Base-by-base conservation (phyloP, 1,284 basidiomycete genomes). In the Blastosporella zonata region DNA sequence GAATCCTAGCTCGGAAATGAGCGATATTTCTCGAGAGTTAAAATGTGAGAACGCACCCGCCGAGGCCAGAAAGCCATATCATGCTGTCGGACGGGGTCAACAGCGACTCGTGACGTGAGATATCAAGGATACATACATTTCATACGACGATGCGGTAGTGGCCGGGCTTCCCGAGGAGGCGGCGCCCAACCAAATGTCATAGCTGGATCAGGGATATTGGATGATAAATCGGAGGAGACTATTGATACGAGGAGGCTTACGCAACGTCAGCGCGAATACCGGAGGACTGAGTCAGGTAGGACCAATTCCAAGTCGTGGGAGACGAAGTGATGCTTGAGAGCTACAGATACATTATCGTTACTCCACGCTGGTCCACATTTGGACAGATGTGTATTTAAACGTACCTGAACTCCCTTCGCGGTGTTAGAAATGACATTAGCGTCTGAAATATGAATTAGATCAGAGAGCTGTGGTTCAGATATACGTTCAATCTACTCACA, bases 51-150 rank as follows among this genome's bases (percentile, higher is more conserved):
- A 15, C 56, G 43, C 59, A 81, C 79, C 75, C 76, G 61, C 79
- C 79, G n/a, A 70, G 67, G 33, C 77, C 73, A 43, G 79, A 80
- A 15, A 81, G 71, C 80, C 79, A 81, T 50, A 81, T 79, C 79
- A 81, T 82, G 52, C 78, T 79, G 51, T 42, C 2, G 17, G n/a
- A 8, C 2, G 21, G n/a, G 10, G 20, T 22, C 17, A 21, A 22
- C 20, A 22, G 20, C 4, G 8, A 37, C 6, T 17, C 12, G 15
- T 42, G 8, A 27, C 20, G 29, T 18, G 12, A 9, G 20, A 6
- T n/a, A 44, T 1, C 13, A 6, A 17, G 18, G 2, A 12, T 3
- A 47, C 74, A 34, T 60, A 79, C 78, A 81, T 79, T 58, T 81
- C 79, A 55, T 70, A 81, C 0, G 73, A 74, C 8, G 78, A 80